Percentiles rank a stretch among this genome's conserved stretches.
Conservation (phyloP, 345 rosid genomes). For the Dipteronia sinensis region DNA sequence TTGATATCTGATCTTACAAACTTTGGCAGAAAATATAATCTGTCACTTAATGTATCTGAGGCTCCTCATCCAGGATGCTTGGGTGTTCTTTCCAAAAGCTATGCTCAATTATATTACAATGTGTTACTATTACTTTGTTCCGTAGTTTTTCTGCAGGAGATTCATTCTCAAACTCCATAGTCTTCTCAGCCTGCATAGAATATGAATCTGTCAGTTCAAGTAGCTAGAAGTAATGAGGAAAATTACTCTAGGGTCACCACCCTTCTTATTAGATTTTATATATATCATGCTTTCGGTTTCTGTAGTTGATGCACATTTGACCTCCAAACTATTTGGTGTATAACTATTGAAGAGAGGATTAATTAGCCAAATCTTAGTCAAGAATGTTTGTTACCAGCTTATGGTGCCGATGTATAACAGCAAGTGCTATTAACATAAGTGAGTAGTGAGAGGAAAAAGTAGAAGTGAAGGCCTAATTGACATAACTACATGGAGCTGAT, state of each 20-base stretch:
- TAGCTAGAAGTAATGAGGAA: background rate
- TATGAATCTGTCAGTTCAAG: conserved; percentile 1
- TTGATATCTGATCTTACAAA: too few species aligned
- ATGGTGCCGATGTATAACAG: background rate
- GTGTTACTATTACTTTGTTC: conserved; percentile 42
- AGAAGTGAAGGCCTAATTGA: background rate
- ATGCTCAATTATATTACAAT: conserved; percentile 63
- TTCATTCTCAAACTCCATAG: conserved; percentile 26
- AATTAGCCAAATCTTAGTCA: background rate
- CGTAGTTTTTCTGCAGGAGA: conserved; percentile 17
- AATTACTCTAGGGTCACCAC: background rate
- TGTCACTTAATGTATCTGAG: too few species aligned
- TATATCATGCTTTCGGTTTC: background rate
- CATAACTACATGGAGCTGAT: background rate
- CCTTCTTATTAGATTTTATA: background rate
- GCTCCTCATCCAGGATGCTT: conserved; percentile 40
- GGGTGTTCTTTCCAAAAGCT: conserved; percentile 68
- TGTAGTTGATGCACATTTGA: too few species aligned
- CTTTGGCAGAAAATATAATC: background rate
- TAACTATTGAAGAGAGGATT: too few species aligned
- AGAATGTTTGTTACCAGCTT: background rate
- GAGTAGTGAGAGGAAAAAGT: background rate
- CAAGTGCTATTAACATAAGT: too few species aligned
- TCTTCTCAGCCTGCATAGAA: conserved; percentile 35
- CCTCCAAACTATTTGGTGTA: too few species aligned